Percentiles rank a stretch among this genome's conserved stretches.
phyloP scores from a whole-genome alignment of 2,329 filamentous ascomycete species.

The Ophiostoma novo-ulmi region DNA sequence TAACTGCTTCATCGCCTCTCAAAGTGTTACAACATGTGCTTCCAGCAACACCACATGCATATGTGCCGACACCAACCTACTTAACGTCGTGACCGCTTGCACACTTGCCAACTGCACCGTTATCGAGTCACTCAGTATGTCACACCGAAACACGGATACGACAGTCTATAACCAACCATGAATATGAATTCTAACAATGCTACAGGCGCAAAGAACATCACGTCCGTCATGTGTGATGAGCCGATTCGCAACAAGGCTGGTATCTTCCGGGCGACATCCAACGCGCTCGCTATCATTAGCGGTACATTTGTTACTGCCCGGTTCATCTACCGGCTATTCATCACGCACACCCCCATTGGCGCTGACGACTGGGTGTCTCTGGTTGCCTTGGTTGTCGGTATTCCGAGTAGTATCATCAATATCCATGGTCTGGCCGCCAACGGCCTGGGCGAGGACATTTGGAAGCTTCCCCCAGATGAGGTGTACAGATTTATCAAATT shows the following conservation, averaged over 20 bases:
- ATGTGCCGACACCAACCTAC: conserved; percentile 19
- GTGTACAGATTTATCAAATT: conserved; percentile 42
- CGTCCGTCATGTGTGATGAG: conserved; percentile 30
- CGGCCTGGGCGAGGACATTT: conserved; percentile 48
- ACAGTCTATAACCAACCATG: background rate
- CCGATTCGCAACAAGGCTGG: conserved; percentile 32
- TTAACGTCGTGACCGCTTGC: conserved; percentile 10
- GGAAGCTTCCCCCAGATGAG: conserved; percentile 41
- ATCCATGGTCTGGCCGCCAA: conserved; percentile 34
- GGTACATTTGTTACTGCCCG: conserved; percentile 38
- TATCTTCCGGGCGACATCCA: conserved; percentile 34
- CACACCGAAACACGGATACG: too few relatives aligned
- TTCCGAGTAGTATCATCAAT: conserved; percentile 34
- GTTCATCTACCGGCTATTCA: conserved; percentile 35
- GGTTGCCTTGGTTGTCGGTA: conserved; percentile 30
- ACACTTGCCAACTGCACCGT: conserved; percentile 18
- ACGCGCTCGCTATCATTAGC: conserved; percentile 34
- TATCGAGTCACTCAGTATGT: conserved; percentile 21
- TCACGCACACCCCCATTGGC: conserved; percentile 33
- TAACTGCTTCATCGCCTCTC: conserved; percentile 9
- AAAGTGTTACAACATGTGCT: conserved; percentile 12
- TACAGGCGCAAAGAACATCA: conserved; percentile 30
- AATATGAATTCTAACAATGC: background rate
- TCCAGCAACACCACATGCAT: conserved; percentile 21
- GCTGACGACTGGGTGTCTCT: conserved; percentile 38